A percentile compares a stretch with the other conserved stretches of the same genome.
Conservation (phyloP, 2,329 filamentous ascomycete species). For the Fusarium subglutinans region DNA sequence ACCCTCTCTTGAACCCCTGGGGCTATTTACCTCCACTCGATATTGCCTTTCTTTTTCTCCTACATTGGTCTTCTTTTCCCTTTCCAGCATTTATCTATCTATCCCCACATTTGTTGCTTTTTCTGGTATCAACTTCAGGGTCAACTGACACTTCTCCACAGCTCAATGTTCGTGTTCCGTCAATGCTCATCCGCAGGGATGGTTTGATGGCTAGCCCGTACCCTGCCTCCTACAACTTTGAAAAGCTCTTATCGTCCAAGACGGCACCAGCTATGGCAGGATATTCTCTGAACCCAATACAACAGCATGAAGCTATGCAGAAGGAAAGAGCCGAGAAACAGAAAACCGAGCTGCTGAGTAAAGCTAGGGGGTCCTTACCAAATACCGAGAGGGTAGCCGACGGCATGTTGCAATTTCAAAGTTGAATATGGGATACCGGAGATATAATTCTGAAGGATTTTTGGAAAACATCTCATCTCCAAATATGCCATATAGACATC, state of each 20-base stretch:
- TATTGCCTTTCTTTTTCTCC: not conserved
- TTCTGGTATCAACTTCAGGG: constrained; percentile 19
- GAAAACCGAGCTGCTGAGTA: constrained; percentile 54
- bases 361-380: constrained; percentile 50
- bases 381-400: constrained; percentile 52
- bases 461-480: not conserved
- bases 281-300: constrained; percentile 55
- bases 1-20: not conserved
- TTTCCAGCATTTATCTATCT: not conserved
- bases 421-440: not conserved
- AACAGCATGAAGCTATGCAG: constrained; percentile 59
- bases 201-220: constrained; percentile 58
- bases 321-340: constrained; percentile 56
- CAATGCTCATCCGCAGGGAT: constrained; percentile 68
- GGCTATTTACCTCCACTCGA: not conserved
- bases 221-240: constrained; percentile 54
- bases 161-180: constrained; percentile 68
- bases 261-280: constrained; percentile 47
- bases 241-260: constrained; percentile 56
- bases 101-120: constrained; percentile 8
- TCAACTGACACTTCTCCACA: constrained; percentile 42
- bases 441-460: not conserved
- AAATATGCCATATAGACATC: not conserved
- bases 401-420: constrained; percentile 48
- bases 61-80: not conserved